Base-by-base conservation (phyloP, 2,329 filamentous ascomycete species). In the Cladophialophora psammophila region DNA sequence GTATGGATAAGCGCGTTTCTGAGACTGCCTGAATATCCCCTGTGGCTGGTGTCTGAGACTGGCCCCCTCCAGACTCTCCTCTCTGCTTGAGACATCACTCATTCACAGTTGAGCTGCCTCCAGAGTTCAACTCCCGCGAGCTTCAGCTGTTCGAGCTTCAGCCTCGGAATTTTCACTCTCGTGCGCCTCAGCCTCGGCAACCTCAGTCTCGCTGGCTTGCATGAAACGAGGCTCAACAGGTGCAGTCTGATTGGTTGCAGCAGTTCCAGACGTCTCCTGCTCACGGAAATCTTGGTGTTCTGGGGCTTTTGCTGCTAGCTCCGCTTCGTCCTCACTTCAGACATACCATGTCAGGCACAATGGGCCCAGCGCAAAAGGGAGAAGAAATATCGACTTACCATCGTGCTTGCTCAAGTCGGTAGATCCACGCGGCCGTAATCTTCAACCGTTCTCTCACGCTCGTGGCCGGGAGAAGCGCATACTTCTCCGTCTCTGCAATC, bases 401-500 rank as follows among this genome's bases (percentile, higher is more conserved):
- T 81, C 87, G 56, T 26, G 64, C 83, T 59, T 83, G 83, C 75
- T 93, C 89, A 79, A 92, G 89, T 74, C 90, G 86, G 65, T 86
- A 80, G 68, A 94, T 90, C 93, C 93, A 97, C 48, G 81, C 81
- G 59, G 90, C 91, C 68, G 91, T 92, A 58, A 96, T 90, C 81
- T 96, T 96, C 63, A 97, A 79, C 64, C 94, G 84, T 74, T 93
- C 88, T 67, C 94, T 84, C 4, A 96, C 92, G 71, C 91, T 94
- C 2, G 84, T 89, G 5, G 90, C 91, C 12, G 84, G 83, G 13
- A 97, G 80, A 20, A 97, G 80, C 12, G 86, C 83, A 72, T 96
- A 96, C 76, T 94, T 96, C 73, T 95, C 90, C 34, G 88, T 81
- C 32, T 95, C 91, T 13, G 86, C 85, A 42, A 95, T 88, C 0